Evolutionary conservation across 345 rosid species (phyloP).

Genomic region (Citrus medica): DNA sequence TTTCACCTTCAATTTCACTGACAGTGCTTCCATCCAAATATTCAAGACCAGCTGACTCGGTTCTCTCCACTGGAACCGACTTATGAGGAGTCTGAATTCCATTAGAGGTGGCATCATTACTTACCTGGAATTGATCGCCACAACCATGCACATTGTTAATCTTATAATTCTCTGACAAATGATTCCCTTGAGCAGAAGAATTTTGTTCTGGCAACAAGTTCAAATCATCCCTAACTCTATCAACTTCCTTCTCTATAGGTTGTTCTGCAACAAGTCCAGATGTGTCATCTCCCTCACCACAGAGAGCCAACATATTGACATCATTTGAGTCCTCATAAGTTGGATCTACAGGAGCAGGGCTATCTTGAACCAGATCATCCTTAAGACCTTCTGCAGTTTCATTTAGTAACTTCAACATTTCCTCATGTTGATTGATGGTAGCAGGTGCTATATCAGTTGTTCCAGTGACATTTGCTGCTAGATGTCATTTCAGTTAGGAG

Average conservation of each 20-base stretch:
- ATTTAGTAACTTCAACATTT: constrained; percentile 22
- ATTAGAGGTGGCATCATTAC: constrained; percentile 27
- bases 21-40: constrained; percentile 49
- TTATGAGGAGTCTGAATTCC: constrained; percentile 34
- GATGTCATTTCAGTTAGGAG: constrained; percentile 13
- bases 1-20: constrained; percentile 64
- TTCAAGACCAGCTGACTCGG: constrained; percentile 40
- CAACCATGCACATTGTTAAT: constrained; percentile 28
- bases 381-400: constrained; percentile 11
- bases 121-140: constrained; percentile 24
- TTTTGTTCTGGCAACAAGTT: constrained; percentile 26
- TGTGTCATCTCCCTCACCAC: constrained; percentile 22
- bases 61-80: constrained; percentile 28
- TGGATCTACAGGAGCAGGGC: constrained; percentile 17
- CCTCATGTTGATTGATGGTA: constrained; percentile 28
- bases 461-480: constrained; percentile 33
- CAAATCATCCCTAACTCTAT: constrained; percentile 31
- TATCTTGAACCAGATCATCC: constrained; percentile 14
- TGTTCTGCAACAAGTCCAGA: constrained; percentile 35
- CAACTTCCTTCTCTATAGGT: constrained; percentile 24
- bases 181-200: constrained; percentile 24
- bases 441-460: constrained; percentile 12
- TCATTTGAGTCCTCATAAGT: constrained; percentile 18
- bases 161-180: constrained; percentile 17
- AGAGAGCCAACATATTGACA: constrained; percentile 18